phyloP scores from a whole-genome alignment of 805 yeast species.

The Candida ficus region DNA sequence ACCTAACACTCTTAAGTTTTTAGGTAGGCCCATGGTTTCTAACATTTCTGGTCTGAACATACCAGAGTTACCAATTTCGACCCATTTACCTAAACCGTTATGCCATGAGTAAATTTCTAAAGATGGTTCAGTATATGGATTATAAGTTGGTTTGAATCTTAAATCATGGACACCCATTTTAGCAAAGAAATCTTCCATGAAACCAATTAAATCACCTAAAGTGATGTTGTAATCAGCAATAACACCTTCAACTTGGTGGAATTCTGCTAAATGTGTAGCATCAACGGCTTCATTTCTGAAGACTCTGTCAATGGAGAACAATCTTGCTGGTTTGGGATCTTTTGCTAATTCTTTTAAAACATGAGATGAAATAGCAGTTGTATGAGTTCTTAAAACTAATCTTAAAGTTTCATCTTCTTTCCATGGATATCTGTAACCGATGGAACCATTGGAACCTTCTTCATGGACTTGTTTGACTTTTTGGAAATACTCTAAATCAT shows the following conservation, averaged over 20 bases:
- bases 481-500: constrained; percentile 72
- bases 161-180: constrained; percentile 96
- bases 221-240: constrained; percentile 94
- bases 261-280: constrained; percentile 98
- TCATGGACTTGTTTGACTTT: constrained; percentile 83
- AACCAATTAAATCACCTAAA: constrained; percentile 92
- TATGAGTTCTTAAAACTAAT: constrained; percentile 94
- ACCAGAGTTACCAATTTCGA: constrained; percentile 98
- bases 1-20: constrained; percentile 88
- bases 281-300: constrained; percentile 99
- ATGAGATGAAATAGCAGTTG: constrained; percentile 88
- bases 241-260: constrained; percentile 99
- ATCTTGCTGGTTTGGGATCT: constrained; percentile 84
- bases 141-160: constrained; percentile 97
- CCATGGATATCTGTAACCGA: constrained; percentile 99
- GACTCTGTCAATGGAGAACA: constrained; percentile 95
- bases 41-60: constrained; percentile 99
- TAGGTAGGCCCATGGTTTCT: constrained; percentile 96
- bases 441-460: constrained; percentile 86
- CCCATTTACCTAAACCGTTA: constrained; percentile 93
- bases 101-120: constrained; percentile 98
- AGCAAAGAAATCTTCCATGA: constrained; percentile 94
- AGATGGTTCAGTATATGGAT: constrained; percentile 98
- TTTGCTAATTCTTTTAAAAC: constrained; percentile 84
- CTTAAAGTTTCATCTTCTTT: constrained; percentile 82